Conservation (phyloP, 2,329 filamentous ascomycete genomes). For the Hymenoscyphus repandus region DNA sequence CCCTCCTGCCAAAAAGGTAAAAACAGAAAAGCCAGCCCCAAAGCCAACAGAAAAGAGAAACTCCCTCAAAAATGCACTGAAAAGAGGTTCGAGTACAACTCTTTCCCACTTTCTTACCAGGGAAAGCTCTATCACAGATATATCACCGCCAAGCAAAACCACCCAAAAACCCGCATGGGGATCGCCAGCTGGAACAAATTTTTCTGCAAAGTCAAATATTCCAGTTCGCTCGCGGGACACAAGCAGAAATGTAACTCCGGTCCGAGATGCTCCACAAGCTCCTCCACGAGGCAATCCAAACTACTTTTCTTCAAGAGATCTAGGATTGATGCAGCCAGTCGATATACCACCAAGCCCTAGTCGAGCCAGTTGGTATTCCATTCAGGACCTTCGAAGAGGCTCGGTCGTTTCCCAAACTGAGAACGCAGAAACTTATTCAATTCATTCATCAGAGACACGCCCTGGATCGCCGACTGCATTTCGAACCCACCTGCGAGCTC, state of each 20-base stretch:
- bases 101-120: conserved; percentile 46
- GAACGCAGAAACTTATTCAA: conserved; percentile 50
- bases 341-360: conserved; percentile 37
- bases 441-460: conserved; percentile 41
- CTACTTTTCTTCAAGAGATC: conserved; percentile 36
- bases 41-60: conserved; percentile 39
- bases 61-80: conserved; percentile 45
- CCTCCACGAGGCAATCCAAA: conserved; percentile 36
- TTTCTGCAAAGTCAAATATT: conserved; percentile 23
- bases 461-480: conserved; percentile 40
- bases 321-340: conserved; percentile 24
- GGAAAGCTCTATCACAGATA: conserved; percentile 32
- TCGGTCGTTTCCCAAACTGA: conserved; percentile 53
- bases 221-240: conserved; percentile 32
- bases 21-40: conserved; percentile 25
- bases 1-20: conserved; percentile 28
- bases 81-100: conserved; percentile 42
- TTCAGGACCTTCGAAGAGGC: conserved; percentile 46
- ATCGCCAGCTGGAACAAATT: conserved; percentile 16
- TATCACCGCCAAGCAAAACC: conserved; percentile 19
- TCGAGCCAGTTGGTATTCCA: conserved; percentile 44
- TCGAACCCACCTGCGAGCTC: conserved; percentile 27
- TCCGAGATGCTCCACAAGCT: conserved; percentile 33
- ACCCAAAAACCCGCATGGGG: conserved; percentile 27
- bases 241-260: conserved; percentile 25